Base-by-base conservation (phyloP, 1,284 basidiomycete genomes). In the Exobasidium cylindrosporum region DNA sequence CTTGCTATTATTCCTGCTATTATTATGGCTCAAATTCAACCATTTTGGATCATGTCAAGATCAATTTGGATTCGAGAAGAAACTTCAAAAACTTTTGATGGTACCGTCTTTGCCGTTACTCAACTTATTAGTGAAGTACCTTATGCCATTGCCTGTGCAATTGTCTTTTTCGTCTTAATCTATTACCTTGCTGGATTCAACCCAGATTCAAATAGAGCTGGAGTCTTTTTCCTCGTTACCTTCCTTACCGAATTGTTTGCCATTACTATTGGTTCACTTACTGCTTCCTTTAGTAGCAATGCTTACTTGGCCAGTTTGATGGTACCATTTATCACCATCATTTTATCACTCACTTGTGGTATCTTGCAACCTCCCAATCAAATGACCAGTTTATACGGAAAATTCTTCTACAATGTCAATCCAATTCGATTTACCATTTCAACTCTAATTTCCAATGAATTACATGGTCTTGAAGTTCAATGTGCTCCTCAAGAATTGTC, bases 1-100 rank as follows among this genome's bases (percentile, higher is more conserved):
- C 54, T 81, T 79, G 83, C 84, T 17, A 85, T 91, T 50, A 79
- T 90, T 29, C 89, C 90, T 21, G 87, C 88, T 28, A 86, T 91
- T 68, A 83, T 91, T 68, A 89, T 91, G 84, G 82, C 85, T 1
- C 89, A 90, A 80, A 87, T 93, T 62, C 88, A 92, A 80, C 91
- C 92, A 0, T 90, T 73, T 82, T 95, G 91, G 83, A 89, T 95
- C 74, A 83, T 88, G 81, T 89, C 89, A 64, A 83, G 91, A 24
- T 64, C 63, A 44, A 72, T 70, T 35, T 73, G 62, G 64, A 73
- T 74, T 24, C 68, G 74, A 1, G 74, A 76, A 46, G 72, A 74
- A 59, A 69, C 72, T 47, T 62, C 57, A 29, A 76, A 76, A 68
- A 76, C 68, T 30, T 76, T 66, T 58, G 57, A 67, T 21, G 76